Evolutionary conservation across 1,139 yeast species (phyloP).

Genomic region (Kluyveromyces sp.): DNA sequence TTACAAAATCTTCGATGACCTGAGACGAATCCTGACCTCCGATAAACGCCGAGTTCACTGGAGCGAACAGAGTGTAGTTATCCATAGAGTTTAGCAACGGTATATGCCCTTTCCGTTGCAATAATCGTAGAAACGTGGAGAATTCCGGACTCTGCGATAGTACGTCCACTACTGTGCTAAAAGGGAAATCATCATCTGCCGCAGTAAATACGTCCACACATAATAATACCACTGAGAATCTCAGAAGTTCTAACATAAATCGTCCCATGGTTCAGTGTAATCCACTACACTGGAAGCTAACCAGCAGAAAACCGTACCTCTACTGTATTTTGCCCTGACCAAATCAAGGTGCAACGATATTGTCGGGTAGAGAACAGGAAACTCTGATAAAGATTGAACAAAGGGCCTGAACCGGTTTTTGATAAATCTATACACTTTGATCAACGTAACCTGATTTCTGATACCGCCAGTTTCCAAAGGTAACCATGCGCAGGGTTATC

Average conservation of each 20-base stretch:
- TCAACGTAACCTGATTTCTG: too few species aligned
- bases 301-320: too few species aligned
- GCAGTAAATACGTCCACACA: not conserved
- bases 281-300: not conserved
- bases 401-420: too few species aligned
- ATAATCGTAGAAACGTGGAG: conserved; percentile 55
- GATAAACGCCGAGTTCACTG: conserved; percentile 75
- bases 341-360: too few species aligned
- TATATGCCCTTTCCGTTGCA: conserved; percentile 63
- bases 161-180: conserved; percentile 62
- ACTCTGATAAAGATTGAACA: too few species aligned
- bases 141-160: conserved; percentile 69
- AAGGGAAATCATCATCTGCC: conserved; percentile 15
- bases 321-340: too few species aligned
- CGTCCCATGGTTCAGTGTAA: not conserved
- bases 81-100: conserved; percentile 58
- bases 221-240: not conserved
- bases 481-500: not conserved
- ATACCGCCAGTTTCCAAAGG: too few species aligned
- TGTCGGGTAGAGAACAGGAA: too few species aligned
- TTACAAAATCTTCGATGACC: conserved; percentile 14
- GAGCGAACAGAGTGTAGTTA: conserved; percentile 77
- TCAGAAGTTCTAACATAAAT: not conserved
- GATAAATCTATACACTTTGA: too few species aligned
- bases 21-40: conserved; percentile 16